Base-by-base conservation (phyloP, 768 basidiomycete species). In the Calocybe indica region DNA sequence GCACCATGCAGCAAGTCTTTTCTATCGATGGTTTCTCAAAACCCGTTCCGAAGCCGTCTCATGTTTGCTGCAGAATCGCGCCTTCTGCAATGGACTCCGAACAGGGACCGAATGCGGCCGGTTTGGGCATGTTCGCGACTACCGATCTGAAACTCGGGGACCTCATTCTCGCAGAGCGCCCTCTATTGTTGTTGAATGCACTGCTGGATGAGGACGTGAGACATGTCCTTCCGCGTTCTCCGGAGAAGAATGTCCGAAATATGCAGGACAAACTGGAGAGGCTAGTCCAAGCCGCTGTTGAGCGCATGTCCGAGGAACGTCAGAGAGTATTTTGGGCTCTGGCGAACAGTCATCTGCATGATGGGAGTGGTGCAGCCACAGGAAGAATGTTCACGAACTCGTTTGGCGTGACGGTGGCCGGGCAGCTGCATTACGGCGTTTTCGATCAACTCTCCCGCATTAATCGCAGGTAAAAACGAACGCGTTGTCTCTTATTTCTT, bases 161-260 rank as follows among this genome's bases (percentile, higher is more conserved):
- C 7, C 49, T 68, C 12, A 64, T 73, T 39, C 50, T 70, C 10
- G 54, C 51, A n/a, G 71, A 74, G 41, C 65, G 71, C 3, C 69
- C 70, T 2, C 55, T 72, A 35, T 51, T 72, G 13, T 11, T 31
- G 7, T 22, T 37, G 44, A 8, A 36, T 35, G 39, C 30, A 38
- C 4, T 22, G 22, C 22, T 22, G 22, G 22, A 22, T 22, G 22
- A 22, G 22, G 22, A 22, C 22, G 22, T 22, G 22, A 22, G 22
- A 22, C 22, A 4, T 22, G 22, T 22, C 22, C 22, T 22, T 22
- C 22, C 1, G 22, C 22, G 22, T 4, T 22, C 22, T 22, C 22
- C 22, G 22, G 22, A 22, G 22, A 22, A 22, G 4, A 22, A 4
- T 22, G 22, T 4, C 22, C 22, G 22, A 22, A 4, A 22, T 22